phyloP scores from a whole-genome alignment of 345 rosid species.

The Theobroma cacao region DNA sequence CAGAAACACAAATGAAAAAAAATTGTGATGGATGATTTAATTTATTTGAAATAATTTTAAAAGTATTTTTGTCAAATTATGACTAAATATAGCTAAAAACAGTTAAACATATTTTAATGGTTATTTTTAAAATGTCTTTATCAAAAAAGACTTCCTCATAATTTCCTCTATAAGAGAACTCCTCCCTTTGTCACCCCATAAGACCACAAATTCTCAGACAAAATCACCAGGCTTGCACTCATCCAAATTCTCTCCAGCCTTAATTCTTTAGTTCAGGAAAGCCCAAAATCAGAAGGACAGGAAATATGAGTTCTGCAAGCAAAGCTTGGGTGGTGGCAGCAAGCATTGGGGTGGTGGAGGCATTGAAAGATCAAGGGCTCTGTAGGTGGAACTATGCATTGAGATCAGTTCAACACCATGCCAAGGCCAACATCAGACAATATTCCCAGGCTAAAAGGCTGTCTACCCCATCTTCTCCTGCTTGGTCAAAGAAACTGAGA shows the following conservation, averaged over 20 bases:
- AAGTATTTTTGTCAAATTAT: too few species aligned
- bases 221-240: too few species aligned
- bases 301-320: neutral
- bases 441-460: neutral
- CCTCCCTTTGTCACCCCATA: neutral
- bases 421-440: neutral
- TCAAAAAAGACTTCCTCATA: too few species aligned
- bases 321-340: neutral
- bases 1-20: too few species aligned
- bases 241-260: neutral
- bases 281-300: neutral
- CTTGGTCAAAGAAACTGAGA: neutral
- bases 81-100: too few species aligned
- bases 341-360: neutral
- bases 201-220: neutral
- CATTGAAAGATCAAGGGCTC: neutral
- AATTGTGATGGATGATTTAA: too few species aligned
- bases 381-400: neutral
- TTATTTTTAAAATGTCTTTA: too few species aligned
- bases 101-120: too few species aligned
- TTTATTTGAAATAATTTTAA: too few species aligned
- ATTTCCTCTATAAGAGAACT: too few species aligned
- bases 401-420: neutral
- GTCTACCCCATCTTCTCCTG: neutral
- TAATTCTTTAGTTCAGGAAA: neutral